phyloP scores from a whole-genome alignment of 495 filamentous ascomycete genomes.

The Evansstolkia leycettana region DNA sequence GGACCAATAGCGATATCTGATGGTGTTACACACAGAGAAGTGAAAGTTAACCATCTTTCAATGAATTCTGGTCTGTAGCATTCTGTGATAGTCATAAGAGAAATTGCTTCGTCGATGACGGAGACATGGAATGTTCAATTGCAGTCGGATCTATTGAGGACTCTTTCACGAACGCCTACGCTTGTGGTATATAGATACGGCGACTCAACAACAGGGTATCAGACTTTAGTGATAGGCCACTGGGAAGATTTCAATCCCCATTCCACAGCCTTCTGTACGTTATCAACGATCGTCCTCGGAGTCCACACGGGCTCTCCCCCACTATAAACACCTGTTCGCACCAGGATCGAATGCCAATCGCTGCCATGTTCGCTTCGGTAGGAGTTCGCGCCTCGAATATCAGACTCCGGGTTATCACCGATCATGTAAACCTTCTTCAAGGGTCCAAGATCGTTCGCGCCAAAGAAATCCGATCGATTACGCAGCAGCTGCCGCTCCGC shows the following conservation, averaged over 20 bases:
- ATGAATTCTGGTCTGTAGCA: no score
- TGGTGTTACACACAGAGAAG: no score
- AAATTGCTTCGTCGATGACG: no score
- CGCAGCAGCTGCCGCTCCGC: slow-evolving; percentile 60
- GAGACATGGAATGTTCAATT: no score
- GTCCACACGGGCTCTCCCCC: slow-evolving; percentile 42
- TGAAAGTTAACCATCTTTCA: no score
- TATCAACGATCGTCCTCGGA: slow-evolving; percentile 49
- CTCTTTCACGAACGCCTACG: no score
- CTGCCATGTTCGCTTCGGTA: slow-evolving; percentile 53
- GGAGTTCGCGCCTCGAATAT: slow-evolving; percentile 81
- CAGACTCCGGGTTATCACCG: slow-evolving; percentile 90
- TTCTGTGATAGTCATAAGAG: no score
- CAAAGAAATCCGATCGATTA: slow-evolving; percentile 41
- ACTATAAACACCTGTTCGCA: slow-evolving; percentile 70
- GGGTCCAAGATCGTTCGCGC: slow-evolving; percentile 19
- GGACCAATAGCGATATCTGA: no score
- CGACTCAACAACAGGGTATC: neutral
- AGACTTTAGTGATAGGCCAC: slow-evolving; percentile 14
- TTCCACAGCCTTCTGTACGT: slow-evolving; percentile 55
- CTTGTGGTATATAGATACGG: no score
- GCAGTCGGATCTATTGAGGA: no score
- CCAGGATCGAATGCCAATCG: slow-evolving; percentile 69
- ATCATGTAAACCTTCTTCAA: slow-evolving; percentile 81
- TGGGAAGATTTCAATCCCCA: slow-evolving; percentile 45